These are phyloP conservation scores for Microstegium vimineum DNA, from an alignment of 176 grass and related monocot species.

Conservation along the genomic window DNA sequence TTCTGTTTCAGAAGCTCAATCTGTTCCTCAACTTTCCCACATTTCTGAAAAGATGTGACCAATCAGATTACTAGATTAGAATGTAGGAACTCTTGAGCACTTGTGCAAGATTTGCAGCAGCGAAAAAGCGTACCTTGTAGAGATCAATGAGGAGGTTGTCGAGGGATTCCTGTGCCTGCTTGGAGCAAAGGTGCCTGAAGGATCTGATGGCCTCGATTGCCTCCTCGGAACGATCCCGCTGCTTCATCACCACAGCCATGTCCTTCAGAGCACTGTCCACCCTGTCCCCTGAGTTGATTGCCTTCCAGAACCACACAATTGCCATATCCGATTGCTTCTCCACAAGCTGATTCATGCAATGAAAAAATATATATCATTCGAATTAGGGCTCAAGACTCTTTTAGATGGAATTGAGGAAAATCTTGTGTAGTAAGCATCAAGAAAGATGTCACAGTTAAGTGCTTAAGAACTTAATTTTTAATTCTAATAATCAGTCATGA, in stretches of 20 bases:
- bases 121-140: slow-evolving; percentile 57
- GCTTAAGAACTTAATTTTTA: too few species aligned
- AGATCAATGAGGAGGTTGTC: slow-evolving; percentile 97
- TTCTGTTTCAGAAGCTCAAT: slow-evolving; percentile 89
- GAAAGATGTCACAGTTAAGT: not conserved
- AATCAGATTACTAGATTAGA: not conserved
- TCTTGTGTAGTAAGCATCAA: not conserved
- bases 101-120: not conserved
- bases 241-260: slow-evolving; percentile 94
- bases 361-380: not conserved
- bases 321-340: slow-evolving; percentile 75
- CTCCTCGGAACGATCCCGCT: slow-evolving; percentile 61
- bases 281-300: slow-evolving; percentile 77
- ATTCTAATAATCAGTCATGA: not conserved
- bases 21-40: slow-evolving; percentile 76
- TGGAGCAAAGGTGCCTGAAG: slow-evolving; percentile 84
- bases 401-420: not conserved
- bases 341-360: slow-evolving; percentile 48
- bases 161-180: slow-evolving; percentile 77
- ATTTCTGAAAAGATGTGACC: slow-evolving; percentile 50
- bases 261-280: slow-evolving; percentile 88
- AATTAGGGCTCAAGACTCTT: not conserved
- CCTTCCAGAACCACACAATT: slow-evolving; percentile 95
- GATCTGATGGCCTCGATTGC: slow-evolving; percentile 86
- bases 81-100: not conserved